phyloP scores from a whole-genome alignment of 176 grass and related monocot genomes.

The Pontederia crassipes region DNA sequence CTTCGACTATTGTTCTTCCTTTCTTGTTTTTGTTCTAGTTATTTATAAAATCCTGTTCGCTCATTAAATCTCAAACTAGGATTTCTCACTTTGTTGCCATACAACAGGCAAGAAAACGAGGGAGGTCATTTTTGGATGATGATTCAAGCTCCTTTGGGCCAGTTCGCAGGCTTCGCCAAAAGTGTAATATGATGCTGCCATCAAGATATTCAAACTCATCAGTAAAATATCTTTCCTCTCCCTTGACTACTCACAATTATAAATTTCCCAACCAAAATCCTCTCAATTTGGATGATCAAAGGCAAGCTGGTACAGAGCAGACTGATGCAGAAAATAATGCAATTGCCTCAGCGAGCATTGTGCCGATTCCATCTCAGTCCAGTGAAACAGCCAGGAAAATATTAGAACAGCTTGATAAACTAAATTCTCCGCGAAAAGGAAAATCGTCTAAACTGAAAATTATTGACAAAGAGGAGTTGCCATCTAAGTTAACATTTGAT shows the following conservation, averaged over 20 bases:
- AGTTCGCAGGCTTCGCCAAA: conserved; percentile 26
- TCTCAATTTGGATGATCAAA: conserved; percentile 20
- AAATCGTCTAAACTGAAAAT: conserved; percentile 18
- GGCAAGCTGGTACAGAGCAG: background rate
- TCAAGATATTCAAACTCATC: conserved; percentile 19
- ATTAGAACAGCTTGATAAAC: conserved; percentile 48
- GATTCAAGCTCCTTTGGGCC: conserved; percentile 23
- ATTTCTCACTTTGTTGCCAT: background rate
- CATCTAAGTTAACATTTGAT: conserved; percentile 1
- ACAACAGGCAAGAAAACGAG: conserved; percentile 33
- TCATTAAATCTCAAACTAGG: background rate
- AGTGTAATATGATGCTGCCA: conserved; percentile 26
- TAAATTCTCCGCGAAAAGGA: conserved; percentile 32
- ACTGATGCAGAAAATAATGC: background rate
- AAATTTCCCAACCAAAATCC: conserved; percentile 26
- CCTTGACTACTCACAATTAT: conserved; percentile 21
- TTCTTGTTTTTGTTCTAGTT: no score
- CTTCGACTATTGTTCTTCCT: no score
- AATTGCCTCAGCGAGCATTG: conserved; percentile 3
- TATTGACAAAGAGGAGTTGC: conserved; percentile 1
- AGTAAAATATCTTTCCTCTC: conserved; percentile 8
- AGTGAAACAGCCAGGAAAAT: conserved; percentile 48
- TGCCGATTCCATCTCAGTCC: conserved; percentile 33
- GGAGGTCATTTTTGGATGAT: conserved; percentile 27
- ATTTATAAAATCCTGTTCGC: background rate